These are phyloP conservation scores for Saussurea involucrata DNA, from an alignment of 129 eudicot species.

Conservation along the genomic window DNA sequence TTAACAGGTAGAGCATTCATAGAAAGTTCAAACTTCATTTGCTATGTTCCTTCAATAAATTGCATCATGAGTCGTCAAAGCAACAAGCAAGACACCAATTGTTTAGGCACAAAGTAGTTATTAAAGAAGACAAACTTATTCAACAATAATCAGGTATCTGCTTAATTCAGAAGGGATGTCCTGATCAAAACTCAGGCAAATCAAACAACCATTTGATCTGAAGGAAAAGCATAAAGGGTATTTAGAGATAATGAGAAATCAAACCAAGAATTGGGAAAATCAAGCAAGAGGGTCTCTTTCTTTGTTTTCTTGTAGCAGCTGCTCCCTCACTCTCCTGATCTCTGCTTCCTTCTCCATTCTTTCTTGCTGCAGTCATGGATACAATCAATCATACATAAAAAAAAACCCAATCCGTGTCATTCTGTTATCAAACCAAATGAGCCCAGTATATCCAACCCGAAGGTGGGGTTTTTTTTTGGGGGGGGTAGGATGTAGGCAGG, in stretches of 20 bases:
- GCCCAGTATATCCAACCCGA: no score
- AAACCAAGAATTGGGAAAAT: constrained; percentile 18
- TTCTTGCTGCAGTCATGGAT: constrained; percentile 42
- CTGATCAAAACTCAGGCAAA: constrained; percentile 19
- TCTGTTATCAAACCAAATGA: background rate
- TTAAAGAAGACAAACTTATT: constrained; percentile 4
- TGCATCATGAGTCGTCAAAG: background rate
- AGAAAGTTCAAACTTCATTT: background rate
- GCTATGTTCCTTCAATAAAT: background rate
- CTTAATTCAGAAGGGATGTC: constrained; percentile 19
- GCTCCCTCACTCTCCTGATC: constrained; percentile 68
- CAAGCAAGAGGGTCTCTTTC: constrained; percentile 54
- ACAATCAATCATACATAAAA: background rate
- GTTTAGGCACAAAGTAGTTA: constrained; percentile 9
- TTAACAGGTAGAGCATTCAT: background rate
- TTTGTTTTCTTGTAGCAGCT: constrained; percentile 49
- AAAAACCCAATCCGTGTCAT: background rate
- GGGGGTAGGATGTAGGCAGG: background rate
- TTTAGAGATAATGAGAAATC: background rate
- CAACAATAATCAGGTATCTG: constrained; percentile 13
- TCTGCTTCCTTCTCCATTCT: constrained; percentile 71
- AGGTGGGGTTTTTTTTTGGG: no score
- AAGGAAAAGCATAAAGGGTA: constrained; percentile 8
- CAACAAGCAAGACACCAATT: background rate
- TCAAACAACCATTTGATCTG: constrained; percentile 12